A percentile compares a stretch with the other conserved stretches of the same genome.
Conservation (phyloP, 257 asterid species). For the Nicotiana tabacum region DNA sequence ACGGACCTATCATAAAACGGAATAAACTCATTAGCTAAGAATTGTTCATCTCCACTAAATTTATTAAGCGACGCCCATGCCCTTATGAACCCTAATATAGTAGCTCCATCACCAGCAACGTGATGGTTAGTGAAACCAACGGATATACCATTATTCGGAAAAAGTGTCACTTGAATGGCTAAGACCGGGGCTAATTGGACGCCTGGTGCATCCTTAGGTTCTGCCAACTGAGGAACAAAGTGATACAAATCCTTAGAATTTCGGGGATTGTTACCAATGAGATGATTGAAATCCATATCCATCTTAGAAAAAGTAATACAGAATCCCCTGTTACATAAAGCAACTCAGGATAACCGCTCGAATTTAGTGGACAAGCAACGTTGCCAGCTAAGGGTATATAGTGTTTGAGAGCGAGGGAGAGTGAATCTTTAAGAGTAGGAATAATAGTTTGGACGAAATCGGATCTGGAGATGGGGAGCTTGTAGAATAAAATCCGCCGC, state of each 20-base stretch:
- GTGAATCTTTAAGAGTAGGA: slow-evolving; percentile 43
- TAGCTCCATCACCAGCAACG: slow-evolving; percentile 32
- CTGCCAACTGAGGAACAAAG: slow-evolving; percentile 34
- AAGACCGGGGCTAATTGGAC: slow-evolving; percentile 17
- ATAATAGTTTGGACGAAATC: slow-evolving; percentile 26
- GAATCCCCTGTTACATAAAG: slow-evolving; percentile 36
- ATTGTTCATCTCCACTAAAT: not conserved
- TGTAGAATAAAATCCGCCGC: slow-evolving; percentile 41
- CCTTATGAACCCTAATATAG: slow-evolving; percentile 25
- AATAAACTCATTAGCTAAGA: not conserved
- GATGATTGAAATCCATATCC: slow-evolving; percentile 19
- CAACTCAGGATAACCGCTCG: slow-evolving; percentile 16
- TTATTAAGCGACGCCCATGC: slow-evolving; percentile 31
- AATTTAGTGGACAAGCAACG: slow-evolving; percentile 18
- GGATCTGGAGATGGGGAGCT: slow-evolving; percentile 19
- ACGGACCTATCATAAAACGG: slow-evolving; percentile 41
- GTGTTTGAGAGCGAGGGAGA: slow-evolving; percentile 40
- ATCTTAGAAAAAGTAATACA: slow-evolving; percentile 23
- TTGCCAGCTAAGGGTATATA: slow-evolving; percentile 40
- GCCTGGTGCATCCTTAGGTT: slow-evolving; percentile 5
- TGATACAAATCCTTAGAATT: slow-evolving; percentile 31
- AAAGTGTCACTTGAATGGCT: slow-evolving; percentile 45
- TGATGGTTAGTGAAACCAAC: slow-evolving; percentile 41
- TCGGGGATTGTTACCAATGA: slow-evolving; percentile 24
- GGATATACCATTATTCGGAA: slow-evolving; percentile 33